Conservation (phyloP, 2,329 filamentous ascomycete genomes). For the Cordyceps javanica region DNA sequence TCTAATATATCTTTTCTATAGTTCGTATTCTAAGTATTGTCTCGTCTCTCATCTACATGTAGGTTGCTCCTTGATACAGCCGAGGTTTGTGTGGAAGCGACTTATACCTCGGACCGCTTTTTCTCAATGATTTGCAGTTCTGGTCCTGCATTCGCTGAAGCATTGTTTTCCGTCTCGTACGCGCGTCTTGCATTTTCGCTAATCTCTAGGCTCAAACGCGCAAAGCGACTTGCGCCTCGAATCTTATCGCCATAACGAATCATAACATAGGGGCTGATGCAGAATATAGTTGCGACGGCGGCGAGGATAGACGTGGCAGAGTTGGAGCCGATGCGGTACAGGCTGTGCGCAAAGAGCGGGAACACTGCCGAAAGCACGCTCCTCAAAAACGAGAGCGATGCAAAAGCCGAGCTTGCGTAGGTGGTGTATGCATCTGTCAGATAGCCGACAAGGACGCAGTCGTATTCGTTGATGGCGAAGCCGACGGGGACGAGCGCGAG, state of each 20-base stretch:
- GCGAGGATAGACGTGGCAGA: background rate
- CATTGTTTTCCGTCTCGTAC: background rate
- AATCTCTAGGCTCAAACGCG: slow-evolving; percentile 1
- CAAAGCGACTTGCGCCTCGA: slow-evolving; percentile 1
- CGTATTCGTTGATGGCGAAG: slow-evolving; percentile 41
- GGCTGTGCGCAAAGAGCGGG: slow-evolving; percentile 1
- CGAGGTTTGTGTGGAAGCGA: background rate
- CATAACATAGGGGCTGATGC: background rate
- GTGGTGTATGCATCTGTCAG: background rate
- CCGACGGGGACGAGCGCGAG: slow-evolving; percentile 37
- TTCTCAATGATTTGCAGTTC: background rate
- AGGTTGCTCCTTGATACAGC: background rate
- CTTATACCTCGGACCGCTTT: background rate
- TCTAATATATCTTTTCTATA: background rate
- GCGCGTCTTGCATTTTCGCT: background rate
- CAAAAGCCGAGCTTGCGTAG: slow-evolving; percentile 1
- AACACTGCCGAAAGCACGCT: background rate
- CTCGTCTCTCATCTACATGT: background rate
- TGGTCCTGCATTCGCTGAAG: background rate
- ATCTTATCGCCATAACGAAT: slow-evolving; percentile 2
- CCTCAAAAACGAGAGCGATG: slow-evolving; percentile 3
- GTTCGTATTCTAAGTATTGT: background rate
- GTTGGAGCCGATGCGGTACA: background rate
- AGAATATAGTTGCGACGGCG: slow-evolving; percentile 2
- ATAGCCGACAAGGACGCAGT: slow-evolving; percentile 11